Percentiles rank a stretch among this genome's conserved stretches.
These are phyloP conservation scores for Lepidium aucheri DNA, from an alignment of 345 rosid genomes.

Conservation along the genomic window DNA sequence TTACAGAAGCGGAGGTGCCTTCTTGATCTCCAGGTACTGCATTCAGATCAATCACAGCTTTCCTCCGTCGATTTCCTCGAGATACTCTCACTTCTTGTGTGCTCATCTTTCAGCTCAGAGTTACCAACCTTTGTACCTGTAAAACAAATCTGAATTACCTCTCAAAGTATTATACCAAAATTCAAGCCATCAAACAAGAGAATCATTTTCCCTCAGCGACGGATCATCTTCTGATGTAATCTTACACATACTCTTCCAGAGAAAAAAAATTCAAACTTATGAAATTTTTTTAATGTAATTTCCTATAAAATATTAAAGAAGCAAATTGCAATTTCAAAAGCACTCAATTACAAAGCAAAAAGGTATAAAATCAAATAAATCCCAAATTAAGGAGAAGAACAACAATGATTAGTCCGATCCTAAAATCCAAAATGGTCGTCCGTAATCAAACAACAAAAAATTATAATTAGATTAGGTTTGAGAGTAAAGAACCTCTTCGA, in stretches of 20 bases:
- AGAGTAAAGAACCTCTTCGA: conserved; percentile 1
- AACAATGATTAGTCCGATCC: background rate
- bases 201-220: background rate
- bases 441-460: background rate
- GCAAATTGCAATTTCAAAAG: background rate
- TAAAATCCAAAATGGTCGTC: background rate
- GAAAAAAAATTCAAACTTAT: background rate
- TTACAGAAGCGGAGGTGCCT: conserved; percentile 16
- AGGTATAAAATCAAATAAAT: background rate
- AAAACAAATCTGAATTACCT: background rate
- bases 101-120: conserved; percentile 19
- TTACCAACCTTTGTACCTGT: conserved; percentile 1
- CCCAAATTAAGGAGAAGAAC: background rate
- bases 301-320: background rate
- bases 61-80: conserved; percentile 20
- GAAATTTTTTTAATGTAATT: background rate
- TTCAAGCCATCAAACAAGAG: background rate
- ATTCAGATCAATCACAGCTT: conserved; percentile 26
- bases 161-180: background rate
- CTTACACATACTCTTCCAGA: background rate
- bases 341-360: background rate
- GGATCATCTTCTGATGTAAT: background rate
- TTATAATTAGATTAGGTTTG: background rate
- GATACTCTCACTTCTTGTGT: background rate
- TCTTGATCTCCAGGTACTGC: conserved; percentile 24